Evolutionary conservation across 345 rosid genomes (phyloP).

Genomic region (Mercurialis annua): DNA sequence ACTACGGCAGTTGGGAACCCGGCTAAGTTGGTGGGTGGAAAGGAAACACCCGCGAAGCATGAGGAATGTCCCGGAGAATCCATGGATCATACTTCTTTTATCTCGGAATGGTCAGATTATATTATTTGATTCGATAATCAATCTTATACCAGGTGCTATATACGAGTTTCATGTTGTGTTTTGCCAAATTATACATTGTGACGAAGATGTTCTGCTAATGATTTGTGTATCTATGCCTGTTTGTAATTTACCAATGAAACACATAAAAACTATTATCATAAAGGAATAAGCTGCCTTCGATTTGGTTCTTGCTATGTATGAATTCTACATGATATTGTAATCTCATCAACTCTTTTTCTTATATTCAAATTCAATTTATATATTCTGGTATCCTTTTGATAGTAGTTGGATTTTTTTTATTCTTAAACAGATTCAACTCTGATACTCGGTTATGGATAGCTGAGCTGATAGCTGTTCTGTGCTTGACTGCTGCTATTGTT

Average conservation of each 20-base stretch:
- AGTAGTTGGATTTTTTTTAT: too few species aligned
- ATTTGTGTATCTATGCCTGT: background rate
- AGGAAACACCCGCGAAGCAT: conserved; percentile 54
- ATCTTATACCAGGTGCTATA: background rate
- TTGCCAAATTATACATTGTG: background rate
- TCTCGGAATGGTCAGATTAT: conserved; percentile 92
- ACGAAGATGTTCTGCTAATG: background rate
- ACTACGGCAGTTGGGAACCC: conserved; percentile 94
- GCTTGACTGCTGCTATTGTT: too few species aligned
- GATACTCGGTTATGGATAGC: too few species aligned
- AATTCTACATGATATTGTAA: too few species aligned
- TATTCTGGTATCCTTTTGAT: too few species aligned
- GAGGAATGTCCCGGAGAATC: conserved; percentile 91
- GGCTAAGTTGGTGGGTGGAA: conserved; percentile 89
- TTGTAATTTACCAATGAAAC: background rate
- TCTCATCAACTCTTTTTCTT: too few species aligned
- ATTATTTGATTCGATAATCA: conserved; percentile 34
- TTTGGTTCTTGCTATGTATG: too few species aligned
- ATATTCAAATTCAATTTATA: too few species aligned
- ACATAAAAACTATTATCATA: background rate
- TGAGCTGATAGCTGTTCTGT: too few species aligned
- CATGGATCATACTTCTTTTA: conserved; percentile 96
- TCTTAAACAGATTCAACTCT: too few species aligned
- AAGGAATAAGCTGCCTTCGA: background rate
- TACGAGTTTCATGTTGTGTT: background rate